These are phyloP conservation scores for Mycosphaerella arachidis DNA, from an alignment of 2,329 filamentous ascomycete genomes.

Conservation along the genomic window DNA sequence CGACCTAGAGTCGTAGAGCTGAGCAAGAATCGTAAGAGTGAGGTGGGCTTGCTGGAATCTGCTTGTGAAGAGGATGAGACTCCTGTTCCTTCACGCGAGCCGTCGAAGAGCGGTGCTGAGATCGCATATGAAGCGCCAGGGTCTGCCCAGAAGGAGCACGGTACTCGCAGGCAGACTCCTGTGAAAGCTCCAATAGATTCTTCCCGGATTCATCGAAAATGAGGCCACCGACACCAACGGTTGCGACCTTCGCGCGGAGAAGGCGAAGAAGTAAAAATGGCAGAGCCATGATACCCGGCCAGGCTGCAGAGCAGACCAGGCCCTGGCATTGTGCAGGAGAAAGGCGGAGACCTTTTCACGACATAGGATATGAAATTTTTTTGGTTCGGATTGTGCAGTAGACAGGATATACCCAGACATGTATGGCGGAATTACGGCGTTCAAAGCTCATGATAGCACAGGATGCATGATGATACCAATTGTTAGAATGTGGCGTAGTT, in stretches of 20 bases:
- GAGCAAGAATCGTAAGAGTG: conserved; percentile 30
- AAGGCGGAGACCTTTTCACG: not conserved
- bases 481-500: not conserved
- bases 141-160: not conserved
- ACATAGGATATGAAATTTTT: not conserved
- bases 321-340: not conserved
- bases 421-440: not conserved
- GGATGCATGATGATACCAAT: not conserved
- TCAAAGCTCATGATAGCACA: not conserved
- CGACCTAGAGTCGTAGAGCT: conserved; percentile 32
- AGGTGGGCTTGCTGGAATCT: conserved; percentile 27
- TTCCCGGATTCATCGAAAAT: not conserved
- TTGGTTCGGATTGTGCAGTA: not conserved
- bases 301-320: not conserved
- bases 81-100: not conserved
- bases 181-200: not conserved
- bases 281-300: not conserved
- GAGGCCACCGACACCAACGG: not conserved
- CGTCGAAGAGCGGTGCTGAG: not conserved
- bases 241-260: not conserved
- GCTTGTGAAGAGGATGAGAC: conserved; percentile 7
- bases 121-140: not conserved
- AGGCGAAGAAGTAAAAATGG: not conserved
- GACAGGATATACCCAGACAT: not conserved
- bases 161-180: not conserved